These are phyloP conservation scores for Ogataea siamensis DNA, from an alignment of 805 yeast species.

Conservation along the genomic window DNA sequence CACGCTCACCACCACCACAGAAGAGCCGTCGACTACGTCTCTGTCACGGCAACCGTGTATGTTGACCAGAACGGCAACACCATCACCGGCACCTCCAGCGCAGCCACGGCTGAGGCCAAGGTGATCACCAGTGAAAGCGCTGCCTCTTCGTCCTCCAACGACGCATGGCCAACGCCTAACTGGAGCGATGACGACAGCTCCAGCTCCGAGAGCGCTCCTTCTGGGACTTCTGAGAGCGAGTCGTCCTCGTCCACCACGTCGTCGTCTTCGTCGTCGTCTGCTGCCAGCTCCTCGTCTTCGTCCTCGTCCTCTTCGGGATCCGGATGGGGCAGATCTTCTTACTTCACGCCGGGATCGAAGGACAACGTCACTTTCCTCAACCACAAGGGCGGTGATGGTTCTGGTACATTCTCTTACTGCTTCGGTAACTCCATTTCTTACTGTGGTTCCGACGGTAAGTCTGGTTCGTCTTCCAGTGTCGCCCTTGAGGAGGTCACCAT, in stretches of 20 bases:
- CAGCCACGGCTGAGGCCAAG: slow-evolving; percentile 23
- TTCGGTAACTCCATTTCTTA: slow-evolving; percentile 93
- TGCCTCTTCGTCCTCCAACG: slow-evolving; percentile 12
- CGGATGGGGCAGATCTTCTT: slow-evolving; percentile 73
- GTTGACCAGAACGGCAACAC: slow-evolving; percentile 60
- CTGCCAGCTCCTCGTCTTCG: slow-evolving; percentile 15
- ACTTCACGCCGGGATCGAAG: slow-evolving; percentile 62
- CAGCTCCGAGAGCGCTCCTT: slow-evolving; percentile 13
- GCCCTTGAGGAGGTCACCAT: slow-evolving; percentile 68
- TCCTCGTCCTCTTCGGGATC: slow-evolving; percentile 29
- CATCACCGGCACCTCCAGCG: slow-evolving; percentile 23
- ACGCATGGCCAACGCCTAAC: neutral
- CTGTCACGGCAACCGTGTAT: slow-evolving; percentile 75
- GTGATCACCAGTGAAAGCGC: slow-evolving; percentile 5
- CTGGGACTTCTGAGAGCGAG: slow-evolving; percentile 45
- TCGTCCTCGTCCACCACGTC: slow-evolving; percentile 36
- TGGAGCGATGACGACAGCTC: slow-evolving; percentile 9
- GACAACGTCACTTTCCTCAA: slow-evolving; percentile 79
- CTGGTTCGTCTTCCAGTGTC: slow-evolving; percentile 66
- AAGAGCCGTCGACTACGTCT: slow-evolving; percentile 63
- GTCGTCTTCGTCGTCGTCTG: slow-evolving; percentile 28
- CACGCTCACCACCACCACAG: slow-evolving; percentile 50
- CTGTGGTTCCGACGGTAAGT: slow-evolving; percentile 72
- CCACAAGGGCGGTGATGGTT: slow-evolving; percentile 74
- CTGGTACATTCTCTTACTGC: slow-evolving; percentile 83